These are phyloP conservation scores for Mucor irregularis DNA, from an alignment of 371 early-diverging fungal species.

Conservation along the genomic window DNA sequence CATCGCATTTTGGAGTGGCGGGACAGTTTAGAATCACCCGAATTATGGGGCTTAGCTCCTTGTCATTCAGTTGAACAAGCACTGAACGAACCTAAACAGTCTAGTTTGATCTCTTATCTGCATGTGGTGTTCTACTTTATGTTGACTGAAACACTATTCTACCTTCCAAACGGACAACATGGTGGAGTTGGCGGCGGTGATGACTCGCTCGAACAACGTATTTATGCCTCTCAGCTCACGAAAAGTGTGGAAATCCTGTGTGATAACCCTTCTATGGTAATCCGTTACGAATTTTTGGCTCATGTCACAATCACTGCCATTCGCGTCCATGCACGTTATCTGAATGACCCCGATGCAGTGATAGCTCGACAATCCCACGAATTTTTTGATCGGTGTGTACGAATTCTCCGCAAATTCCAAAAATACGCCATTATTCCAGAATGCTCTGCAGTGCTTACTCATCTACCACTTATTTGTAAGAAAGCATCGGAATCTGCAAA, in stretches of 20 bases:
- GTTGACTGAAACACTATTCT: slow-evolving; percentile 6
- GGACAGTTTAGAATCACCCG: neutral
- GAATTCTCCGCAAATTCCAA: slow-evolving; percentile 3
- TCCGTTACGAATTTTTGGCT: slow-evolving; percentile 12
- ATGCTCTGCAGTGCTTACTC: slow-evolving; percentile 9
- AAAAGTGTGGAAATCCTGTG: slow-evolving; percentile 1
- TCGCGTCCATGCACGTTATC: slow-evolving; percentile 4
- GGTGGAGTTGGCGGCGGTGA: too few relatives aligned
- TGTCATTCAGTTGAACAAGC: slow-evolving; percentile 1
- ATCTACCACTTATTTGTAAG: slow-evolving; percentile 7
- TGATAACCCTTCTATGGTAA: neutral
- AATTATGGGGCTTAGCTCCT: neutral
- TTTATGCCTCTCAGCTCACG: slow-evolving; percentile 8
- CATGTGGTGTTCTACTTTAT: slow-evolving; percentile 5
- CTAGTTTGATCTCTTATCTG: neutral
- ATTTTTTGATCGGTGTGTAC: slow-evolving; percentile 1
- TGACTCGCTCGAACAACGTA: slow-evolving; percentile 1
- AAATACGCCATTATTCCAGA: slow-evolving; percentile 12
- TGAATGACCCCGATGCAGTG: neutral
- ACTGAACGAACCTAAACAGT: neutral
- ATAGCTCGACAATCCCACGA: slow-evolving; percentile 10
- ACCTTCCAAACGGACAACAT: slow-evolving; percentile 10
- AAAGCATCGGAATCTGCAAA: neutral
- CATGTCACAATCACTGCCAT: slow-evolving; percentile 10
- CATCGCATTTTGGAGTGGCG: slow-evolving; percentile 12